Percentiles rank a stretch among this genome's conserved stretches.
phyloP scores from a whole-genome alignment of 2,329 filamentous ascomycete species.

The Alternaria longipes region DNA sequence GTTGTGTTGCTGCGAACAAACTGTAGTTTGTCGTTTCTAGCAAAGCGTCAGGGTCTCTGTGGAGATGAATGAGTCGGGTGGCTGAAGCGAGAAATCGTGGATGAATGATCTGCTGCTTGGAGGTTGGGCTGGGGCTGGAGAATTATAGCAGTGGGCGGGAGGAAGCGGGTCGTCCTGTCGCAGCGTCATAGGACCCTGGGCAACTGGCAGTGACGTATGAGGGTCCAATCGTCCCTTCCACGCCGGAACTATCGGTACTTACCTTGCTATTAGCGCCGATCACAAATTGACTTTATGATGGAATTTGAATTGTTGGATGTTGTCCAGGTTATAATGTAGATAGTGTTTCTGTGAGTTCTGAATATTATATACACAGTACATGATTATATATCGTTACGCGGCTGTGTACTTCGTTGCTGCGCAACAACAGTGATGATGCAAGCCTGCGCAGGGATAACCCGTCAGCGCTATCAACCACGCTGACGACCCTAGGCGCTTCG shows the following conservation, averaged over 20 bases:
- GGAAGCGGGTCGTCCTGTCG: constrained; percentile 23
- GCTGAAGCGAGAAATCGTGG: constrained; percentile 9
- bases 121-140: constrained; percentile 12
- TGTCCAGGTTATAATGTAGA: not conserved
- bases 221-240: constrained; percentile 17
- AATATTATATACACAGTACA: not conserved
- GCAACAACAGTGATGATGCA: constrained; percentile 26
- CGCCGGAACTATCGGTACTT: constrained; percentile 22
- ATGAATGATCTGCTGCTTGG: constrained; percentile 10
- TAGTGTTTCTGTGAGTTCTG: not conserved
- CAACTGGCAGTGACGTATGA: constrained; percentile 19
- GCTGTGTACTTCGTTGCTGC: constrained; percentile 23
- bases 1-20: constrained; percentile 11
- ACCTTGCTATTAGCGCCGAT: constrained; percentile 16
- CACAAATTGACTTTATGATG: constrained; percentile 3
- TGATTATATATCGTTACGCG: constrained; percentile 24
- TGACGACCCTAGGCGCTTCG: constrained; percentile 12
- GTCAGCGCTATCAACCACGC: constrained; percentile 10
- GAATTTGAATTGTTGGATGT: not conserved
- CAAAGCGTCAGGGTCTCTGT: constrained; percentile 23
- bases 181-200: constrained; percentile 35
- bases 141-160: constrained; percentile 31
- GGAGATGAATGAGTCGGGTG: constrained; percentile 6
- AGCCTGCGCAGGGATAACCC: constrained; percentile 17
- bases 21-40: constrained; percentile 10